Base-by-base conservation (phyloP, 73 alveolate genomes). In the Tetrahymena elliotti region DNA sequence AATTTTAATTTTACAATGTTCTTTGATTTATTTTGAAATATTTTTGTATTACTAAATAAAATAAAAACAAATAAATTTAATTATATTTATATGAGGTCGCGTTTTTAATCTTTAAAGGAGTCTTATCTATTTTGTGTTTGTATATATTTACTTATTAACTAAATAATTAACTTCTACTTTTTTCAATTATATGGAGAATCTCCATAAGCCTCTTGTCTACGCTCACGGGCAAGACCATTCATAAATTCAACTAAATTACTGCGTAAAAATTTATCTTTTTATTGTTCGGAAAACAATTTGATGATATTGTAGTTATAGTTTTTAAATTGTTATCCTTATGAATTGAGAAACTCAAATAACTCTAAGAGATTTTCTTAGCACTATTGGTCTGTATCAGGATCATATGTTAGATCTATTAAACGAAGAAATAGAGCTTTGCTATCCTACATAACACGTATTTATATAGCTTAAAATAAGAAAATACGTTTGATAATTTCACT, bases 221-320 rank as follows among this genome's bases (percentile, higher is more conserved):
- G 93, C 83, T 94, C 96, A 52, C 93, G 93, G 33, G 96, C 96
- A 40, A 94, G 92, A 0, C 95, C 38, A 52, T 94, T 94, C 96
- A 94, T 94, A 35, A 94, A 94, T 20, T 94, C 96, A 6, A 94
- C 96, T 36, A 94, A 88, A 94, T 94, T 94, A 88, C 95, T 88
- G 52, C 35, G 93, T 35, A 94, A 84, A n/a, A 94, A 94, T 92
- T 84, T 84, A 52, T 94, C 93, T 54, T 94, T 94, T 35, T 88
- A 24, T 22, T 94, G 47, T 47, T 94, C 96, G 33, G 96, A 94
- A 39, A 94, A 94, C 37, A 84, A 34, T 52, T 94, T 94, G 47
- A 94, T 94, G 5, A 94, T 94, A 92, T 88, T 53, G 36, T 94
- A 94, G 38, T 94, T 84, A 88, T 94, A 94, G 37, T 84, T 94